Evolutionary conservation across 2,329 filamentous ascomycete species (phyloP).

Genomic region (Pestalotiopsis fici): DNA sequence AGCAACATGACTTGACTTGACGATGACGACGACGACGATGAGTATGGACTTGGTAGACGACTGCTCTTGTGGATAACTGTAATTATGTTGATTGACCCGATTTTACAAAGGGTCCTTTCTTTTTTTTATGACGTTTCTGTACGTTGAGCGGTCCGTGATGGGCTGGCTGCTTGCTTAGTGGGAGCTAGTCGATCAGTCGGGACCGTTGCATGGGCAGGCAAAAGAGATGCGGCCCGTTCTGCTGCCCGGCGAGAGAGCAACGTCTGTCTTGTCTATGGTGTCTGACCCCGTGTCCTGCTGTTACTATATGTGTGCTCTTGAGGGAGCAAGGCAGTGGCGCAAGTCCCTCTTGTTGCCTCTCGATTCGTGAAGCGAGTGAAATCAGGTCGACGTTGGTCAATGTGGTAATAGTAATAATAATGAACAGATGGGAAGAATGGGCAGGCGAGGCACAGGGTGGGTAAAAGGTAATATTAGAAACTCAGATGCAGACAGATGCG

Average conservation of each 20-base stretch:
- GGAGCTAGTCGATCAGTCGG: neutral
- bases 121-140: slow-evolving; percentile 21
- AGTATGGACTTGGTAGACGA: neutral
- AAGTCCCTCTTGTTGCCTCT: slow-evolving; percentile 7
- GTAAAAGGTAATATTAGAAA: slow-evolving; percentile 10
- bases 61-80: neutral
- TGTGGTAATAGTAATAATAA: neutral
- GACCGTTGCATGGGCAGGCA: slow-evolving; percentile 24
- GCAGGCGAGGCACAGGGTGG: neutral
- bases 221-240: neutral
- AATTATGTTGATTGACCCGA: neutral
- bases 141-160: slow-evolving; percentile 22
- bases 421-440: neutral
- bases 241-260: neutral
- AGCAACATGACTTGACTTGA: neutral
- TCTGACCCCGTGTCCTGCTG: neutral
- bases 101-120: neutral
- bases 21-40: neutral
- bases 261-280: neutral
- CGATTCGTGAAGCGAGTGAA: slow-evolving; percentile 14
- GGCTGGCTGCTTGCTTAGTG: slow-evolving; percentile 20
- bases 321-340: no score
- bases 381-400: neutral
- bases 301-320: neutral
- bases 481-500: neutral